Base-by-base conservation (phyloP, 768 basidiomycete species). In the Amanita pallidorosea region DNA sequence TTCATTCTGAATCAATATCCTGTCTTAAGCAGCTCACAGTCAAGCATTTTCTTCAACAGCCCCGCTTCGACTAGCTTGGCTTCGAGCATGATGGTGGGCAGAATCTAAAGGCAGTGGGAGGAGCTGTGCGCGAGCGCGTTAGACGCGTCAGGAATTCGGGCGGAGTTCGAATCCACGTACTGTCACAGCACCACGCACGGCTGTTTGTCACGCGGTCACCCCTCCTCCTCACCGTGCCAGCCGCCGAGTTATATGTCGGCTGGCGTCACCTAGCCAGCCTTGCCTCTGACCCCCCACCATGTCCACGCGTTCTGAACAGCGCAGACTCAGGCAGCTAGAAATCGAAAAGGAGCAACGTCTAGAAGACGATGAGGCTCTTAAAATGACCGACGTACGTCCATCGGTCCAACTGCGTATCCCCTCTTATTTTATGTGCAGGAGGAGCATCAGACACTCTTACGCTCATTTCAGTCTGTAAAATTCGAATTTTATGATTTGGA, bases 1-100 rank as follows among this genome's bases (percentile, higher is more conserved):
- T 20, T 20, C 9, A 7, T 15, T 36, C 6, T 8, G 18, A 18
- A 37, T 17, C 7, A 8, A 13, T 1, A 4, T 33, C 35, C n/a
- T 25, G 22, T 9, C 23, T 1, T 12, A 11, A 20, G 20, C 13
- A 18, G 66, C 83, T 12, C 55, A 95, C 95, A 85, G 60, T 99
- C 95, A 9, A 99, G 75, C 43, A 99, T 75, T 61, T 89, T 91
- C 68, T 98, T 98, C 55, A 98, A 75, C 4, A 83, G 81, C 5
- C 84, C 83, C 6, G 95, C 93, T 69, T 92, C 85, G 50, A 78
- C 73, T 43, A 98, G 78, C 63, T 85, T 86, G 25, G 95, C 95
- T 84, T 97, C 95, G 51, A 91, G 76, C 88, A 91, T 90, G 54
- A 61, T 66, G 38, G 43, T 46, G 35, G 65, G 70, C 20, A 7